These are phyloP conservation scores for Phaseolus coccineus DNA, from an alignment of 331 rosid species.

Conservation along the genomic window DNA sequence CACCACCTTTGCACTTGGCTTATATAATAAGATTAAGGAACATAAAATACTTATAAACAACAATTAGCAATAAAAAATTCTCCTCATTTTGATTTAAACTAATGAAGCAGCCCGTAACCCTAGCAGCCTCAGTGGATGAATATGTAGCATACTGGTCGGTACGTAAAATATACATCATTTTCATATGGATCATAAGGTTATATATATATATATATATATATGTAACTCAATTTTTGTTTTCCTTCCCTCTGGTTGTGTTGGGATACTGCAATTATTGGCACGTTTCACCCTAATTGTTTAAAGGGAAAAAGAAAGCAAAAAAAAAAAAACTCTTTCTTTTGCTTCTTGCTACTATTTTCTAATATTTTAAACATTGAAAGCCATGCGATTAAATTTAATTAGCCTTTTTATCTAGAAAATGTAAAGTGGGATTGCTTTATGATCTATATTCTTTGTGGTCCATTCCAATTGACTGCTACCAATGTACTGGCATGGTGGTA, in stretches of 20 bases:
- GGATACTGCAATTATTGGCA: conserved; percentile 1
- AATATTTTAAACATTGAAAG: not conserved
- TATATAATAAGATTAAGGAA: conserved; percentile 31
- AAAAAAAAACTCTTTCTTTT: not conserved
- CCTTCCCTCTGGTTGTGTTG: not conserved
- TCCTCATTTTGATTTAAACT: not conserved
- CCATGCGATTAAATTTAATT: not conserved
- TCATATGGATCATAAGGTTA: conserved; percentile 23
- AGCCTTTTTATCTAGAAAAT: not conserved
- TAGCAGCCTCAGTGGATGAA: not conserved
- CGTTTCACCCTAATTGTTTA: conserved; percentile 9
- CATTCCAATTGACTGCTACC: conserved; percentile 33
- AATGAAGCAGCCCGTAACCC: conserved; percentile 3
- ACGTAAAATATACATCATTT: conserved; percentile 7
- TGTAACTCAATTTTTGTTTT: not conserved
- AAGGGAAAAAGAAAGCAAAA: not conserved
- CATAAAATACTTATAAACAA: not conserved
- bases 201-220: not conserved
- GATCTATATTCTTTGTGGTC: conserved; percentile 30
- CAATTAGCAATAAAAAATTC: not conserved
- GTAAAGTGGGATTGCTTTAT: conserved; percentile 2
- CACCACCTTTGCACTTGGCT: conserved; percentile 2
- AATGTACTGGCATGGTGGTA: not conserved
- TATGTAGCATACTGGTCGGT: conserved; percentile 1
- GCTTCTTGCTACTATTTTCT: not conserved